phyloP scores from a whole-genome alignment of 129 eudicot species.

The Artemisia annua region DNA sequence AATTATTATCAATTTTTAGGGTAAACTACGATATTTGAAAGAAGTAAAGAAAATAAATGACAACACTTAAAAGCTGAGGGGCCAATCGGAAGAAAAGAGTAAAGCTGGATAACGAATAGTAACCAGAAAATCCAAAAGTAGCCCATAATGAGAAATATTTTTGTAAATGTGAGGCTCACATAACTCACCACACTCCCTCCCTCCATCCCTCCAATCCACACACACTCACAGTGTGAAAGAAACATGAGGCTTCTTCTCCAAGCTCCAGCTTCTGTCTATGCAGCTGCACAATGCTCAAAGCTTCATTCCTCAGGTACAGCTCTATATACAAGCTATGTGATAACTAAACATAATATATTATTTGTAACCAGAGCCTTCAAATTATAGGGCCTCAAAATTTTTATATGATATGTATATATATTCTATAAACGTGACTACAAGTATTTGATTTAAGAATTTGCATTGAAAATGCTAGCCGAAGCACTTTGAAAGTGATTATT shows the following conservation, averaged over 20 bases:
- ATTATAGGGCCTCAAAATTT: no score
- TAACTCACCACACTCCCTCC: slow-evolving; percentile 16
- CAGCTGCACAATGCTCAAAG: slow-evolving; percentile 46
- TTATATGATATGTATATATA: no score
- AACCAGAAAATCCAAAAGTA: slow-evolving; percentile 26
- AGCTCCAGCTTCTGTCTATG: slow-evolving; percentile 49
- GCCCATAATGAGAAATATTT: slow-evolving; percentile 14
- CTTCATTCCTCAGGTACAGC: slow-evolving; percentile 35
- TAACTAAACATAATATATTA: no score
- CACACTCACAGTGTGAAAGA: not conserved
- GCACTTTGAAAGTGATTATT: no score
- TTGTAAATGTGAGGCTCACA: slow-evolving; percentile 36
- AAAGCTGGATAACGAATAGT: not conserved
- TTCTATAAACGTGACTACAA: no score
- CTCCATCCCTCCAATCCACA: not conserved
- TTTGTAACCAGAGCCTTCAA: no score
- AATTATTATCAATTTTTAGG: no score
- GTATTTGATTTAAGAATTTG: no score
- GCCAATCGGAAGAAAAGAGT: not conserved
- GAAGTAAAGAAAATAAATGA: no score
- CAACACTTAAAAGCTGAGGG: slow-evolving; percentile 3
- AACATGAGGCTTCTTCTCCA: slow-evolving; percentile 63
- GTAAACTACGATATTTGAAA: no score
- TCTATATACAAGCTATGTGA: not conserved
- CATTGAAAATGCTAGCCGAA: no score